Percentiles rank a stretch among this genome's conserved stretches.
These are phyloP conservation scores for Chlamydomonas sphaeroides DNA, from an alignment of 139 green algal genomes.

Conservation along the genomic window DNA sequence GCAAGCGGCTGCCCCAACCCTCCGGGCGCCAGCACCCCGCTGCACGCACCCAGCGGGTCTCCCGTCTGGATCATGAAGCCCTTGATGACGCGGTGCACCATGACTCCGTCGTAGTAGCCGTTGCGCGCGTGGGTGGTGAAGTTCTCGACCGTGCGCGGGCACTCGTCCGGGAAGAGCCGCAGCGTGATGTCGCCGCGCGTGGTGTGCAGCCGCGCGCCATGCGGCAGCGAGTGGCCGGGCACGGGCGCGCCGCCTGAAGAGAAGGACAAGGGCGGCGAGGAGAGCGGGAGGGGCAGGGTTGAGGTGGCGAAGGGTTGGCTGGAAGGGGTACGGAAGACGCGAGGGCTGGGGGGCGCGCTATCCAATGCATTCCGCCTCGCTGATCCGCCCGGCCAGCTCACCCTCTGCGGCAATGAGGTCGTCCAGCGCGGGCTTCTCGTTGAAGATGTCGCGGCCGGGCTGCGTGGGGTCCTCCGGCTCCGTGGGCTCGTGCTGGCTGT, in stretches of 20 bases:
- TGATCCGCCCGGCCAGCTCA: background rate
- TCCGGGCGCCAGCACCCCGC: too few species aligned
- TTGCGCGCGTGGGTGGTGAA: constrained; percentile 95
- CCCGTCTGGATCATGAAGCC: constrained; percentile 98
- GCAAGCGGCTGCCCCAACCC: too few species aligned
- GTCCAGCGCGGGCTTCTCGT: constrained; percentile 86
- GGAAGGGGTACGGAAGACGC: background rate
- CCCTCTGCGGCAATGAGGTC: constrained; percentile 59
- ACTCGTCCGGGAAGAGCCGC: constrained; percentile 95
- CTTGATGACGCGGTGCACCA: constrained; percentile 98
- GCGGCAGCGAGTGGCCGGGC: constrained; percentile 63
- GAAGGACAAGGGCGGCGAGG: background rate
- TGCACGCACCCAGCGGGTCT: constrained; percentile 60
- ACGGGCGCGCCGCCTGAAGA: constrained; percentile 15
- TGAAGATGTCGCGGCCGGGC: constrained; percentile 94
- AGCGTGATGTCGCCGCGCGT: constrained; percentile 86
- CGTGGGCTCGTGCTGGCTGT: constrained; percentile 75
- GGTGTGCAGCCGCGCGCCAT: constrained; percentile 88
- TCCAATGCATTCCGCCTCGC: too few species aligned
- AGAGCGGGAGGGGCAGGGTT: background rate
- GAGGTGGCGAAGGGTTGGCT: background rate
- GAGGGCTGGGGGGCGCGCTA: too few species aligned
- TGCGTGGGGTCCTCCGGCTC: constrained; percentile 63
- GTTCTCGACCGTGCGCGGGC: constrained; percentile 97
- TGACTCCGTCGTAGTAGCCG: constrained; percentile 93